Evolutionary conservation across 257 asterid genomes (phyloP).

Genomic region (Plectranthus barbatus): DNA sequence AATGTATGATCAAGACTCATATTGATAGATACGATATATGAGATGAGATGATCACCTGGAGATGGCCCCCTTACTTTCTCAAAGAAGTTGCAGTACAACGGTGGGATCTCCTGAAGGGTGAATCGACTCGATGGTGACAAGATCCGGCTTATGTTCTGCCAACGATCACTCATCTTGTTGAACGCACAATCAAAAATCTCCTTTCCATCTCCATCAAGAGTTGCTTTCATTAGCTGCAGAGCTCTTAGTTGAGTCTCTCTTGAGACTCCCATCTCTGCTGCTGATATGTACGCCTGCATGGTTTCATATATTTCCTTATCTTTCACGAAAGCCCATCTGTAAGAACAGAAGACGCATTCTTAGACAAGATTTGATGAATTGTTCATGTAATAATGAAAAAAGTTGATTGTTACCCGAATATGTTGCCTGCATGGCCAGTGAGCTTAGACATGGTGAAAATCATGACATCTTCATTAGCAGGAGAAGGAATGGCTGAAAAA

Average conservation of each 20-base stretch:
- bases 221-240: slow-evolving; percentile 41
- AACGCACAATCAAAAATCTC: slow-evolving; percentile 37
- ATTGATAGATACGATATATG: too few relatives aligned
- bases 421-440: slow-evolving; percentile 80
- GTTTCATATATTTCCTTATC: slow-evolving; percentile 35
- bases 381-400: too few relatives aligned
- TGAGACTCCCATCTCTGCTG: slow-evolving; percentile 44
- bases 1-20: too few relatives aligned
- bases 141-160: too few relatives aligned
- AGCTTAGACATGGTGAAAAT: slow-evolving; percentile 63
- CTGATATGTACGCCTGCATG: slow-evolving; percentile 19
- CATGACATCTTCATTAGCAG: slow-evolving; percentile 65
- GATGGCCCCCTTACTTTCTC: too few relatives aligned
- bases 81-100: too few relatives aligned
- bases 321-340: slow-evolving; percentile 63
- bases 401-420: slow-evolving; percentile 46
- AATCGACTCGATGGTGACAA: too few relatives aligned
- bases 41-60: too few relatives aligned
- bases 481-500: slow-evolving; percentile 56
- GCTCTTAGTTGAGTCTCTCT: slow-evolving; percentile 61
- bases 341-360: too few relatives aligned
- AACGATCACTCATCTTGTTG: slow-evolving; percentile 44
- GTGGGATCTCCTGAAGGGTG: too few relatives aligned
- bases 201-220: slow-evolving; percentile 26
- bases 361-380: too few relatives aligned